Conservation (phyloP, 805 yeast genomes). For the Candida bentonensis region DNA sequence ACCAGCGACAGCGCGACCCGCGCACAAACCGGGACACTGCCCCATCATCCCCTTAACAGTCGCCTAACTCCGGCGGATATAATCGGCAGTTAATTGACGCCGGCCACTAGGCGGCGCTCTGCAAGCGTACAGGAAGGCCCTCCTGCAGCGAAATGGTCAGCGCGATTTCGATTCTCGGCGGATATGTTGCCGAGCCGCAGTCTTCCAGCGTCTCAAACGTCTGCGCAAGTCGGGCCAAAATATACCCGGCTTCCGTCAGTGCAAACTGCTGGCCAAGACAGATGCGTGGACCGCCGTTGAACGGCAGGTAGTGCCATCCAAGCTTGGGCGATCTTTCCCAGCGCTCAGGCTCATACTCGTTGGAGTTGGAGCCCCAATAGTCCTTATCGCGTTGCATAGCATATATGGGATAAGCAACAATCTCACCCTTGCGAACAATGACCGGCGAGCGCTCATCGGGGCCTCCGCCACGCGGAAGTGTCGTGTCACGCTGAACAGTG, state of each 20-base stretch:
- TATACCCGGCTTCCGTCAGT: constrained; percentile 31
- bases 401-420: constrained; percentile 22
- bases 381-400: constrained; percentile 25
- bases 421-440: constrained; percentile 26
- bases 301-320: constrained; percentile 29
- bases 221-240: constrained; percentile 26
- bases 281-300: constrained; percentile 35
- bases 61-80: no score
- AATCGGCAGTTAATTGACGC: no score
- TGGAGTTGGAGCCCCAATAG: constrained; percentile 27
- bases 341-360: constrained; percentile 27
- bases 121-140: background rate
- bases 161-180: background rate
- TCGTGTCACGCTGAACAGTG: constrained; percentile 25
- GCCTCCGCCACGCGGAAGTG: constrained; percentile 33
- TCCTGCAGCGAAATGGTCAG: background rate
- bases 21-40: no score
- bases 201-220: constrained; percentile 13
- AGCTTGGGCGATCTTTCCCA: constrained; percentile 16
- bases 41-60: no score
- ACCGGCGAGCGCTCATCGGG: constrained; percentile 21
- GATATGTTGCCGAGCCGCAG: background rate
- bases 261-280: constrained; percentile 38
- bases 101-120: no score
- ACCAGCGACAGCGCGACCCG: no score